Percentiles rank a stretch among this genome's conserved stretches.
Evolutionary conservation across 257 asterid species (phyloP).

Genomic region (Solanum okadae): DNA sequence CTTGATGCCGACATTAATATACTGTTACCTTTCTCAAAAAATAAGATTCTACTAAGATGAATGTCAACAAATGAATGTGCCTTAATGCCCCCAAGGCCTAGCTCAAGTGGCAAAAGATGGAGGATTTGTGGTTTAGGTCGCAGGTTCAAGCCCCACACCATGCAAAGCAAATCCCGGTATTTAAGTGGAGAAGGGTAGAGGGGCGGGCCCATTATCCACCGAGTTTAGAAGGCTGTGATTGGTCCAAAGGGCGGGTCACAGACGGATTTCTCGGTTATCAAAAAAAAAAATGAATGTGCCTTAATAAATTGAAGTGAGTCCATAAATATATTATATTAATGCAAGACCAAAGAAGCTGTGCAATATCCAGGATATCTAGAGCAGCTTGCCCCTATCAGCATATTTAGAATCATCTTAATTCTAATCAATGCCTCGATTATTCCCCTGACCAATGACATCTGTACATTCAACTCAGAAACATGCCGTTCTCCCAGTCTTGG

Average conservation of each 20-base stretch:
- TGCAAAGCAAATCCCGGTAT: too few species aligned
- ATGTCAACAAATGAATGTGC: background rate
- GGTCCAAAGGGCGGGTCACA: too few species aligned
- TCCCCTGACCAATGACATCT: background rate
- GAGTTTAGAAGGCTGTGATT: too few species aligned
- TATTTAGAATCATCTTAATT: background rate
- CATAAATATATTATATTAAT: background rate
- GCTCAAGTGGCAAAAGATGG: too few species aligned
- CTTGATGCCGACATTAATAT: background rate
- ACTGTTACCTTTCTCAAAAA: background rate
- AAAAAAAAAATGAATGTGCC: background rate
- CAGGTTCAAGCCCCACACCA: too few species aligned
- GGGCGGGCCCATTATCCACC: too few species aligned
- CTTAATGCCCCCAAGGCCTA: background rate
- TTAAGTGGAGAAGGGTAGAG: too few species aligned
- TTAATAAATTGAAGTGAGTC: background rate
- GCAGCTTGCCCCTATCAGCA: background rate
- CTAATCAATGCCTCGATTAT: background rate
- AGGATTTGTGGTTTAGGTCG: too few species aligned
- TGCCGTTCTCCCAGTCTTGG: background rate
- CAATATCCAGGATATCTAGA: background rate
- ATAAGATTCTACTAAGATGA: conserved; percentile 4
- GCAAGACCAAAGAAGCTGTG: background rate
- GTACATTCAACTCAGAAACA: background rate
- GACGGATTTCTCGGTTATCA: too few species aligned